These are phyloP conservation scores for Durio zibethinus DNA, from an alignment of 345 rosid species.

Conservation along the genomic window DNA sequence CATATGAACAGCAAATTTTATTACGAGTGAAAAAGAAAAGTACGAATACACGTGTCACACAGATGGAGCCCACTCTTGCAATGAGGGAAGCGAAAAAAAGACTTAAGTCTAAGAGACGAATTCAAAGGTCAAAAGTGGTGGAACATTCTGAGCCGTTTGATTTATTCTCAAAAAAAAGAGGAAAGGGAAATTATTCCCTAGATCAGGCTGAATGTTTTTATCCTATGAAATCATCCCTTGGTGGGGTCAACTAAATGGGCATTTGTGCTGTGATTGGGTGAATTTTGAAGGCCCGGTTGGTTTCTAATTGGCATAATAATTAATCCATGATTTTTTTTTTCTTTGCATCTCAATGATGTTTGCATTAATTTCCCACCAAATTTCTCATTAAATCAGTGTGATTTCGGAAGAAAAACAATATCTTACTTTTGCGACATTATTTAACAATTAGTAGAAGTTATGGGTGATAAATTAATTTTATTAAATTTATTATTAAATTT, in stretches of 20 bases:
- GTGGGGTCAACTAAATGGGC: background rate
- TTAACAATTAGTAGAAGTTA: no score
- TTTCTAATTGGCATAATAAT: background rate
- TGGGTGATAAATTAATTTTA: no score
- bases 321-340: background rate
- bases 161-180: conserved; percentile 23
- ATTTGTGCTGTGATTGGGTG: background rate
- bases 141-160: conserved; percentile 25
- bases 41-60: background rate
- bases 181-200: conserved; percentile 22
- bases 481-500: no score
- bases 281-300: background rate
- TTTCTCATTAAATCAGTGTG: background rate
- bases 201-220: conserved; percentile 21
- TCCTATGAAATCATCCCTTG: conserved; percentile 12
- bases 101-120: no score
- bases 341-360: background rate
- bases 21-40: background rate
- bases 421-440: no score
- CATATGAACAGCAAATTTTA: background rate
- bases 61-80: background rate
- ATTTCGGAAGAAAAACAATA: background rate
- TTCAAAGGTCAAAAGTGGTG: conserved; percentile 9
- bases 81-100: no score
- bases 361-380: background rate